Evolutionary conservation across 495 filamentous ascomycete genomes (phyloP), one percentile per base, ranked within the genome.

Genomic region (Opeltia flavorubescens): DNA sequence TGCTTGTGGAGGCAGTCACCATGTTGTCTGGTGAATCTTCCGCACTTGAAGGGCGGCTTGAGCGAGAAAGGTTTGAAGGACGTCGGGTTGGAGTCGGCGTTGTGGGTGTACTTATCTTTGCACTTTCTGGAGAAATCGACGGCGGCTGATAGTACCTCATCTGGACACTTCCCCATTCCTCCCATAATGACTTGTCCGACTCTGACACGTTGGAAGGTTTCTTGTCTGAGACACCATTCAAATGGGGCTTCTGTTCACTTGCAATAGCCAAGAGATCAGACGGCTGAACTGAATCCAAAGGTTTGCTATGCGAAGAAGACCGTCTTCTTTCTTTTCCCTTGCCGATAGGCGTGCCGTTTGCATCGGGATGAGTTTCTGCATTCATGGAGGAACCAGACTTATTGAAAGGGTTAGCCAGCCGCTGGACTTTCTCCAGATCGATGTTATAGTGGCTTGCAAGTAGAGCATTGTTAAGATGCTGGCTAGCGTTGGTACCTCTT

Each of bases 381-480:
- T 62, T 60, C 45, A 53, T 59, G 43, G 55, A 63, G 48, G 53
- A 64, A 51, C 50, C 72, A 54, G 57, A 81, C 72, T 84, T 91
- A 6, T 80, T 68, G 58, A 96, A 94, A 9, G 91, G 86, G 29
- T 79, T 69, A 3, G 91, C 80, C 23, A 96, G 66, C 56, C 83
- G 83, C 35, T 84, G 79, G 43, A 99, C 72, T 49, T 84, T 81
- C 31, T 95, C 88, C 25, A 96, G 71, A 56, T 94, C 84, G 62
- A 98, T 89, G 55, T 88, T 89, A 69, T 95, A 98, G 60, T 96
- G 89, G 39, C 81, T 84, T 31, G 78, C 75, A 33, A 98, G 65
- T 38, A 95, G 64, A 43, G 77, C 74, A 35, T 75, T 73, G 62
- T 81, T 84, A n/a, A 84, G 65, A 47, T 78, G 70, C 36, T 74